Conservation (phyloP, 257 asterid species). For the Rehmannia glutinosa region DNA sequence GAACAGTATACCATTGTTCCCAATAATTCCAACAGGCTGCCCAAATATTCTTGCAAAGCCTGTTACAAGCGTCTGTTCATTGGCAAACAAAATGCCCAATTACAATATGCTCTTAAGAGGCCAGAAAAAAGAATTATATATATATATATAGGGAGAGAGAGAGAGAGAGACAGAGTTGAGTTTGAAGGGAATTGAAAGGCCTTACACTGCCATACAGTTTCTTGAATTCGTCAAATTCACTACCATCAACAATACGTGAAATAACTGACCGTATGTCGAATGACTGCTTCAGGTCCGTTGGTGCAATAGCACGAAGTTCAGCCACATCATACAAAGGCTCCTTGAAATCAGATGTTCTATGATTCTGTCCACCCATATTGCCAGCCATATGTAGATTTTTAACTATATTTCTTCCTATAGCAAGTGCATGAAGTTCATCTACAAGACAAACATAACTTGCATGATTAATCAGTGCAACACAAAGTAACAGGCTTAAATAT, state of each 20-base stretch:
- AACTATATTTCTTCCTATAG: conserved; percentile 87
- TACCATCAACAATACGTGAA: conserved; percentile 89
- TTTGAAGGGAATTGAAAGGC: conserved; percentile 26
- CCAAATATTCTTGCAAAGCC: conserved; percentile 92
- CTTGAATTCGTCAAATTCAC: conserved; percentile 99
- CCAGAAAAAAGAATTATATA: background rate
- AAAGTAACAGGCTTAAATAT: conserved; percentile 16
- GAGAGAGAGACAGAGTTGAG: background rate
- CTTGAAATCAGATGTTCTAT: conserved; percentile 39
- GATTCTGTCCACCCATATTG: conserved; percentile 32
- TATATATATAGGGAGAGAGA: too few species aligned
- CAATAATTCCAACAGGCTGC: conserved; percentile 93
- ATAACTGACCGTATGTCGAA: conserved; percentile 80
- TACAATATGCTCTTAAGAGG: background rate
- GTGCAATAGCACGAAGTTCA: conserved; percentile 91
- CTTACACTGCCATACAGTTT: conserved; percentile 98
- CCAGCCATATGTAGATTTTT: conserved; percentile 92
- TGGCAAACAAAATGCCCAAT: conserved; percentile 6
- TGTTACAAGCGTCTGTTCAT: conserved; percentile 82
- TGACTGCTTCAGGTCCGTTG: conserved; percentile 86
- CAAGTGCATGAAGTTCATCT: conserved; percentile 93
- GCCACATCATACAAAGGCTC: conserved; percentile 79
- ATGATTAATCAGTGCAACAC: conserved; percentile 10
- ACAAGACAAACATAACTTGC: conserved; percentile 28
- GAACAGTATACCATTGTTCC: conserved; percentile 88